Evolutionary conservation across 371 early-diverging fungal genomes (phyloP), one percentile per base, ranked within the genome.

Genomic region (Mucor circinelloides): DNA sequence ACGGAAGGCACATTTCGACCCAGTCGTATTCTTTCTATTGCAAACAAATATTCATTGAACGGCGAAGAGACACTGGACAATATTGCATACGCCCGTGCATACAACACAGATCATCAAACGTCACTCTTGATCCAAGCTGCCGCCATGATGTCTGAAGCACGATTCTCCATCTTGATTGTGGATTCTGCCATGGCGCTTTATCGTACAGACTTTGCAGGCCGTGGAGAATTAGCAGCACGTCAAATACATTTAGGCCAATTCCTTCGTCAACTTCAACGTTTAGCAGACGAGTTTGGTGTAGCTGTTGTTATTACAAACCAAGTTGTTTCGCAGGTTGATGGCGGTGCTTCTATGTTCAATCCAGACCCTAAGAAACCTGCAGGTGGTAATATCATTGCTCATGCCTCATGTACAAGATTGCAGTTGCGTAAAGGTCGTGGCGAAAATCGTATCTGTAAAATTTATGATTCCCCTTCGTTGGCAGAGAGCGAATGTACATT

Each of bases 291-390:
- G 87, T 99, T 96, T 86, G 97, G 97, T 40, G 90, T 99, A 9
- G 99, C 99, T 3, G 97, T 99, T 9, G 97, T 99, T 0, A 97
- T 99, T 31, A 98, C 98, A 6, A 99, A 99, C 74, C 99, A 99
- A 82, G 99, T 99, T 0, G 99, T 99, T 2, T 98, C 99, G 0
- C 93, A 93, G 69, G 99, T 99, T 0, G 99, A 99, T 78, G 99
- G 98, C 52, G 96, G 90, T 9, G 88, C 91, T 54, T 83, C 91
- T 19, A 93, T 97, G 94, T 97, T 98, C 85, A 89, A 88, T 63
- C 91, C 94, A 13, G 98, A 99, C 70, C 95, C 95, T 34, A 99
- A 98, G 75, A 99, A 99, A 73, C 99, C 99, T 4, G 96, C 99
- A 59, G 99, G 99, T 40, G 99, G 99, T 54, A 96, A 99, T 79